Evolutionary conservation across 2,329 filamentous ascomycete species (phyloP).

Genomic region (Verticillium nubilum): DNA sequence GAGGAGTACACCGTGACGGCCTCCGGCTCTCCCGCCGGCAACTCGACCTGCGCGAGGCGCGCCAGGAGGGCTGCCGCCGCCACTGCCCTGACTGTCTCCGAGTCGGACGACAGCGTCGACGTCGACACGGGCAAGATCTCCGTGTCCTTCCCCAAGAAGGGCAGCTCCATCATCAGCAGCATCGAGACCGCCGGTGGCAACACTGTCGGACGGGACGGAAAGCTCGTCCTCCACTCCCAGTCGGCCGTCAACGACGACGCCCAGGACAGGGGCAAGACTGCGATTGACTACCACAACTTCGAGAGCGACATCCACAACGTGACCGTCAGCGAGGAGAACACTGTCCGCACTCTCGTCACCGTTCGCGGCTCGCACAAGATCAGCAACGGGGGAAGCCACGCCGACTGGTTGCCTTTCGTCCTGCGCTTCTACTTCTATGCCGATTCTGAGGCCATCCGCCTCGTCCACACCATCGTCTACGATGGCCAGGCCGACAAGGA

Average conservation of each 20-base stretch:
- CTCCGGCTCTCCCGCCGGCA: conserved; percentile 16
- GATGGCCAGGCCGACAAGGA: conserved; percentile 42
- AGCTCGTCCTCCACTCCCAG: conserved; percentile 48
- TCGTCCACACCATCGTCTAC: conserved; percentile 52
- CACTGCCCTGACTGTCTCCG: conserved; percentile 10
- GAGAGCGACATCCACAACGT: conserved; percentile 45
- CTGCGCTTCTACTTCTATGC: conserved; percentile 56
- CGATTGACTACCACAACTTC: conserved; percentile 38
- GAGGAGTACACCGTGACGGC: conserved; percentile 33
- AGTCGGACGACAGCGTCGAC: conserved; percentile 20
- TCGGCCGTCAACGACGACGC: conserved; percentile 36
- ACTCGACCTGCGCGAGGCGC: conserved; percentile 19
- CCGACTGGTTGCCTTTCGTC: conserved; percentile 47
- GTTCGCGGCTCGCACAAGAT: conserved; percentile 31
- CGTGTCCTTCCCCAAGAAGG: conserved; percentile 35
- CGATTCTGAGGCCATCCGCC: conserved; percentile 46
- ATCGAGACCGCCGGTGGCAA: conserved; percentile 35
- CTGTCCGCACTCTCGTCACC: conserved; percentile 41
- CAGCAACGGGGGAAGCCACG: conserved; percentile 24
- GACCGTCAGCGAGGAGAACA: conserved; percentile 36
- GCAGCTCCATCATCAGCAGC: conserved; percentile 29
- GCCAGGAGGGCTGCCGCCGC: conserved; percentile 11
- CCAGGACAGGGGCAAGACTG: conserved; percentile 24
- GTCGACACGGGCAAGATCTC: conserved; percentile 40
- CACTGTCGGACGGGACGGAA: conserved; percentile 38